Base-by-base conservation (phyloP, 1,284 basidiomycete species). In the Apiotrichum porosum region DNA sequence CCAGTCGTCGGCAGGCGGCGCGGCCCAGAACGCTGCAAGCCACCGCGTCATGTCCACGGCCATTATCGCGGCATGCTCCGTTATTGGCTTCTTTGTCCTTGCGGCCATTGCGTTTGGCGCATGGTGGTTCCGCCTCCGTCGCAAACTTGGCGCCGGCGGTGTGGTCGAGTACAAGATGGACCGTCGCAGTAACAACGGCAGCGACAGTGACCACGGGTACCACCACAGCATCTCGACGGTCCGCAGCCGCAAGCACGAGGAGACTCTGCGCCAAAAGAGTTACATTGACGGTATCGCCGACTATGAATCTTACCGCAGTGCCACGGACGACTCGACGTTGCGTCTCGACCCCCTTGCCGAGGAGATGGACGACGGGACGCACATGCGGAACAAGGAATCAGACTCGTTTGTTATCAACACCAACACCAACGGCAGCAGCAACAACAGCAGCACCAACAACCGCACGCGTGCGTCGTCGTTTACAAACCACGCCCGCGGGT, bases 201-300 rank as follows among this genome's bases (percentile, higher is more conserved):
- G 13, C 9, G 21, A 14, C n/a, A 30, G 9, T 2, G 24, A 44
- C 28, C 24, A n/a, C n/a, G 26, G 26, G 26, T 6, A 12, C 21
- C 13, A 35, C 24, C 37, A 38, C 12, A 60, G 57, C 33, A 49
- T 48, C 13, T 58, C 60, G 10, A 62, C 62, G 0, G 26, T 63
- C 9, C 49, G 66, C 14, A 65, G 50, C 45, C 63, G 59, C 43
- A 74, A 74, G 52, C 68, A 68, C 44, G 50, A 57, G 18, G 56
- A 57, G 19, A 66, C 66, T 6, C 49, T 58, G 37, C 45, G 72
- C 23, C 72, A 74, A 49, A 69, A 66, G 55, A 65, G 61, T 33
- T 68, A 72, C 62, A 60, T 74, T 21, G 71, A 74, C 26, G 72
- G 72, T 4, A 72, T 63, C 37, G 61, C 60, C 4, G 69, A 72